Base-by-base conservation (phyloP, 2,329 filamentous ascomycete genomes). In the Sporothrix luriei region DNA sequence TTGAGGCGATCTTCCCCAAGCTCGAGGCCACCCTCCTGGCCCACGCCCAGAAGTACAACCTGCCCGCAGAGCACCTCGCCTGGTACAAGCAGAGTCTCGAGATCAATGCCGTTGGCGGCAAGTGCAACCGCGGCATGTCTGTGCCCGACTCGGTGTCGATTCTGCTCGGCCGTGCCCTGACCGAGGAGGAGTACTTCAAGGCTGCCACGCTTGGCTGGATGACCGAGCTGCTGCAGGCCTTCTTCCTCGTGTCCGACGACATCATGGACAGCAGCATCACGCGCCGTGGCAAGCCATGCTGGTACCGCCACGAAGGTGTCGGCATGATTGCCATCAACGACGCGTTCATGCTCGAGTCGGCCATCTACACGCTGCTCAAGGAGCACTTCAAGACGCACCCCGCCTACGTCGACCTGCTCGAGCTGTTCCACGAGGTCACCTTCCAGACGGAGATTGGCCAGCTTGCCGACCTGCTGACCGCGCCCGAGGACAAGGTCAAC, bases 261-360 rank as follows among this genome's bases (percentile, higher is more conserved):
- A 97, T 99, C 77, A 99, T 99, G 95, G 95, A 99, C 83, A 82
- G 87, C 76, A 96, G 91, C 80, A 95, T 97, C 81, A 99, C 95
- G 69, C 93, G 95, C 72, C 93, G 95, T 75, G 94, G 94, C 73
- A 88, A 91, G 82, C 94, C 95, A 54, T 99, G 95, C 85, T 99
- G 95, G 95, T 99, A 98, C 84, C 90, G 91, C 72, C 90, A 93
- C 74, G 88, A 92, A 43, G 89, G 90, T 64, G 94, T 99, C 54
- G 94, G 94, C 79, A 94, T 96, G 90, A 87, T 97, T 74, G 94
- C 95, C 78, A 97, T 99, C 87, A 99, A 99, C 85, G 95, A 99
- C 79, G 89, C 94, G 73, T 97, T 98, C 85, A 89, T 98, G 88
- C 91, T 99, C 76, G 95, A 98, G 83, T 84, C 90, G 16, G 84